phyloP scores from a whole-genome alignment of 345 rosid genomes.

The Salix viminalis region DNA sequence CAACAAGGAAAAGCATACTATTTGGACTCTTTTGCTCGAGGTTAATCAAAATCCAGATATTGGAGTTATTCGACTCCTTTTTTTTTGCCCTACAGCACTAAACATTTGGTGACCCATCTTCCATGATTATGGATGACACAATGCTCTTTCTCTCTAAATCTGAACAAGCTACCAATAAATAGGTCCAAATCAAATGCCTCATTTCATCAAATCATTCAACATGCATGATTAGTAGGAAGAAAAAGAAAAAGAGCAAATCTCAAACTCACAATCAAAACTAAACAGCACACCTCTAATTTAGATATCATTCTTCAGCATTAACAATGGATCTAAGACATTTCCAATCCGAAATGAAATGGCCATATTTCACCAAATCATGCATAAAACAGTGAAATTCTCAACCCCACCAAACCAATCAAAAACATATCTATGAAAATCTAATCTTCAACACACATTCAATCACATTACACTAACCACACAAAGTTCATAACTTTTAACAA shows the following conservation, averaged over 20 bases:
- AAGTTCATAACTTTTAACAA: neutral
- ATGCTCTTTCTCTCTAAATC: neutral
- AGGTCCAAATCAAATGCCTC: neutral
- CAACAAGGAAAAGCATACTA: neutral
- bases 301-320: neutral
- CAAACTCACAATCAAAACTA: neutral
- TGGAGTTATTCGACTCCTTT: neutral
- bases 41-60: neutral
- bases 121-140: neutral
- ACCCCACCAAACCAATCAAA: neutral
- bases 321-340: neutral
- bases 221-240: neutral
- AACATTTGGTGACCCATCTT: neutral
- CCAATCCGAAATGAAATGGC: neutral
- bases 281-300: neutral
- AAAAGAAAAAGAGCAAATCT: neutral
- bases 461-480: neutral
- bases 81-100: neutral
- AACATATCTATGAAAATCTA: neutral
- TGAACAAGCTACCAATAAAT: neutral
- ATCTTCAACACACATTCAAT: neutral
- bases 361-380: neutral
- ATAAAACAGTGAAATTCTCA: slow-evolving; percentile 4
- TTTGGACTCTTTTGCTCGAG: neutral
- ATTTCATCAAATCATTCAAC: neutral